These are phyloP conservation scores for Celoporthe dispersa DNA, from an alignment of 2,329 filamentous ascomycete species.

Conservation along the genomic window DNA sequence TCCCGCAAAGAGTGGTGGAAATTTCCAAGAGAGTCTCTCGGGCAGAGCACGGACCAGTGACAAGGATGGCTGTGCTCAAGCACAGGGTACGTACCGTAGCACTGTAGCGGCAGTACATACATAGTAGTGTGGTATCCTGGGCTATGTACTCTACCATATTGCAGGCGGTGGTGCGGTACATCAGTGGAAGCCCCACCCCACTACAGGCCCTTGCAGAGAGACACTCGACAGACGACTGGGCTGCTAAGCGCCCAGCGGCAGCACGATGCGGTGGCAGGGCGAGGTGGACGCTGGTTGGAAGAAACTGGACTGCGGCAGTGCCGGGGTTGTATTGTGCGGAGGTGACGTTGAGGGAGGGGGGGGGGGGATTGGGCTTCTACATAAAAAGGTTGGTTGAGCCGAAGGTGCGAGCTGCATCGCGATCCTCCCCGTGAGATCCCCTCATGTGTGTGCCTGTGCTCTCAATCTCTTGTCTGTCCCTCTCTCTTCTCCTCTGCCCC, in stretches of 20 bases:
- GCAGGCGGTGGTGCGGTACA: neutral
- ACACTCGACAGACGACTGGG: conserved; percentile 17
- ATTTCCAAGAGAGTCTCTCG: conserved; percentile 7
- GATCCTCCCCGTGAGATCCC: neutral
- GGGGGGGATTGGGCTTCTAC: conserved; percentile 1
- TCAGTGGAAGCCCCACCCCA: neutral
- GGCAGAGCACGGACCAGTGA: neutral
- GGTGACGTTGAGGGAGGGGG: neutral
- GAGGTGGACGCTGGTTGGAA: conserved; percentile 23
- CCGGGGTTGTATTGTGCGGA: neutral
- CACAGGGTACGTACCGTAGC: neutral
- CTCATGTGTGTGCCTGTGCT: neutral
- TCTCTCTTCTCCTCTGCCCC: neutral
- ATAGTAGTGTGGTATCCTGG: too few species aligned
- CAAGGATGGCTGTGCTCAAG: neutral
- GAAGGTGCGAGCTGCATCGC: neutral
- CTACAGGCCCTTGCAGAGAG: neutral
- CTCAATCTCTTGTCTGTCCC: neutral
- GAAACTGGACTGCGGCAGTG: neutral
- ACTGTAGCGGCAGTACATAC: neutral
- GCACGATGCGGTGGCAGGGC: conserved; percentile 11
- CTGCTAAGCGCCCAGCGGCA: conserved; percentile 29
- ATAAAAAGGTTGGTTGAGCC: conserved; percentile 18
- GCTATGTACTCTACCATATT: neutral
- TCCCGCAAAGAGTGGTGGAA: conserved; percentile 6